Evolutionary conservation across 345 rosid species (phyloP).

Genomic region (Corymbia maculata): DNA sequence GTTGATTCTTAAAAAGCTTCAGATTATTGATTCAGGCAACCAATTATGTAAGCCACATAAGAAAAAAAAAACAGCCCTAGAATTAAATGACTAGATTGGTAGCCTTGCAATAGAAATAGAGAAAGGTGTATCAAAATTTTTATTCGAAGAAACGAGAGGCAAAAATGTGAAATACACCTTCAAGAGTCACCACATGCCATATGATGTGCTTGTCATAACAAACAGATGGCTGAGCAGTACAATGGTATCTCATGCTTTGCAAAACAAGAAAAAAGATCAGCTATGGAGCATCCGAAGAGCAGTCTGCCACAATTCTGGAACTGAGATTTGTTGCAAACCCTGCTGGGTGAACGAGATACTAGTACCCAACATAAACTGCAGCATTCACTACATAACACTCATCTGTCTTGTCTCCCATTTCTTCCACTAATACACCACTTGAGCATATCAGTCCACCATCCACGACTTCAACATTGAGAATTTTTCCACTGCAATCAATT

Average conservation of each 20-base stretch:
- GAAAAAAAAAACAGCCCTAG: neutral
- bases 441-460: slow-evolving; percentile 90
- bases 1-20: neutral
- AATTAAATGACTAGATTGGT: neutral
- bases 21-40: neutral
- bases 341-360: neutral
- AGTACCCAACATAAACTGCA: slow-evolving; percentile 82
- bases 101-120: neutral
- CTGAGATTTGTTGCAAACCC: neutral
- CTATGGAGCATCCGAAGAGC: neutral
- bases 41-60: neutral
- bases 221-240: neutral
- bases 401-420: slow-evolving; percentile 85
- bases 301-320: neutral
- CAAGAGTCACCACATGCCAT: neutral
- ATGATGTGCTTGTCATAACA: neutral
- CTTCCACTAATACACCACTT: slow-evolving; percentile 70
- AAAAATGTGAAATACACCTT: neutral
- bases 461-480: slow-evolving; percentile 60
- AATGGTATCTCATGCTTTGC: neutral
- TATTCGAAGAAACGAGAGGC: neutral
- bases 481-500: slow-evolving; percentile 39
- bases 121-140: neutral
- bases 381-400: slow-evolving; percentile 87
- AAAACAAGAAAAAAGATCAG: neutral